Base-by-base conservation (phyloP, 1,139 yeast genomes). In the Nakaseomyces uthaithaninus region DNA sequence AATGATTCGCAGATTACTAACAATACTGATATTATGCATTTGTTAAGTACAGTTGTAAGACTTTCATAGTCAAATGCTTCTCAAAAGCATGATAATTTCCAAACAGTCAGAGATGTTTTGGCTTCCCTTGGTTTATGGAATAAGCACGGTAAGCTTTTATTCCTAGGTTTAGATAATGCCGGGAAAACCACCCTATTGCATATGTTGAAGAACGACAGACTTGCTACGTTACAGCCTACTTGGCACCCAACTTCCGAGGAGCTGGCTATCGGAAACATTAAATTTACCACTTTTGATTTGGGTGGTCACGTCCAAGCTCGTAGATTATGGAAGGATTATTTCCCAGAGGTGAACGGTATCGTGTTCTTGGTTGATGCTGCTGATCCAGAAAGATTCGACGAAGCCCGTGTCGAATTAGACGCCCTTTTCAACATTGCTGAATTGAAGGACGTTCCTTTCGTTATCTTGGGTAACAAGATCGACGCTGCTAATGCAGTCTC, bases 261-360 rank as follows among this genome's bases (percentile, higher is more conserved):
- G 64, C 75, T 91, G 55, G 93, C 97, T 45, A 91, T 91, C 57
- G 98, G 97, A 50, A 82, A 84, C 52, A 94, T 91, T 49, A 82
- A 91, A 65, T 91, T 91, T 74, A 91, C 99, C 46, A 93, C 98
- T 31, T 91, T 91, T 57, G 99, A 91, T 66, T 74, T 91, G 57
- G 99, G 99, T 65, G 99, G 99, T 33, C 98, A 91, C 71, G 81
- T 77, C 63, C 96, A 89, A 68, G 98, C 98, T 37, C 89, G 99
- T 70, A 86, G 98, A 68, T 78, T 91, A 61, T 91, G 99, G 99
- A 89, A 87, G 64, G 97, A 91, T 64, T 91, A 91, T 66, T 91
- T 93, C 80, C 99, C 98, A 42, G 98, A 91, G 67, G 98, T 91
- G 42, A 84, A 87, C 64, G 98, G 97, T 41, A 91, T 91, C 55